These are phyloP conservation scores for Chlamydomonas reinhardtii DNA, from an alignment of 163 green algal species.

Conservation along the genomic window DNA sequence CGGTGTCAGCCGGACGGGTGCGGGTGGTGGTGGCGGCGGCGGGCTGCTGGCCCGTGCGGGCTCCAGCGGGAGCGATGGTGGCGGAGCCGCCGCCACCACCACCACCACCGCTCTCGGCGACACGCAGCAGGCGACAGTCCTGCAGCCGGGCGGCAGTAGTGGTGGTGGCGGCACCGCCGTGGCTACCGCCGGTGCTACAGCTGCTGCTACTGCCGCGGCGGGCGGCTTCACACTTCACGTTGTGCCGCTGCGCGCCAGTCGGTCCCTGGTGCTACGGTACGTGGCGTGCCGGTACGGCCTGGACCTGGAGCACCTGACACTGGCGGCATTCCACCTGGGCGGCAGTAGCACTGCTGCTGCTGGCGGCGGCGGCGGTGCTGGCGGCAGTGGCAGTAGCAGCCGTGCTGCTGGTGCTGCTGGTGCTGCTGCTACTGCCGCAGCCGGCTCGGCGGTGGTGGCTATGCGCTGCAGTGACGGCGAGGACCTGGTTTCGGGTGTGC, in stretches of 20 bases:
- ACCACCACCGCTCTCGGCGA: too few species aligned
- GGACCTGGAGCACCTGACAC: conserved; percentile 69
- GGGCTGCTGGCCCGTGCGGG: too few species aligned
- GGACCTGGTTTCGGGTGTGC: conserved; percentile 76
- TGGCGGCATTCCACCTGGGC: conserved; percentile 59
- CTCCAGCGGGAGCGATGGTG: too few species aligned
- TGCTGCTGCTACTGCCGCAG: not conserved
- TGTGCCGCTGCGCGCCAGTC: conserved; percentile 88
- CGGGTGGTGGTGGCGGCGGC: not conserved
- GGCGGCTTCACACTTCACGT: conserved; percentile 82
- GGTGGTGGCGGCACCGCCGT: too few species aligned
- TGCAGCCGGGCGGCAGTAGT: too few species aligned
- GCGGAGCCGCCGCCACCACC: too few species aligned
- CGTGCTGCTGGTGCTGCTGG: not conserved
- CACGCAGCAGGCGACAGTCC: too few species aligned
- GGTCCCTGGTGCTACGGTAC: conserved; percentile 89
- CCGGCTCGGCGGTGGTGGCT: not conserved
- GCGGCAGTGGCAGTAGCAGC: not conserved
- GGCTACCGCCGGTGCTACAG: too few species aligned
- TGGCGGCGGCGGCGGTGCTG: not conserved
- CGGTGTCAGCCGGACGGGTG: not conserved
- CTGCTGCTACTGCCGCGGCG: too few species aligned
- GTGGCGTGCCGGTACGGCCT: conserved; percentile 76
- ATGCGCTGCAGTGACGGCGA: conserved; percentile 69
- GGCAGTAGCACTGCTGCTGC: too few species aligned